phyloP scores from a whole-genome alignment of 1,284 basidiomycete genomes.

The Ustilago trichophora region DNA sequence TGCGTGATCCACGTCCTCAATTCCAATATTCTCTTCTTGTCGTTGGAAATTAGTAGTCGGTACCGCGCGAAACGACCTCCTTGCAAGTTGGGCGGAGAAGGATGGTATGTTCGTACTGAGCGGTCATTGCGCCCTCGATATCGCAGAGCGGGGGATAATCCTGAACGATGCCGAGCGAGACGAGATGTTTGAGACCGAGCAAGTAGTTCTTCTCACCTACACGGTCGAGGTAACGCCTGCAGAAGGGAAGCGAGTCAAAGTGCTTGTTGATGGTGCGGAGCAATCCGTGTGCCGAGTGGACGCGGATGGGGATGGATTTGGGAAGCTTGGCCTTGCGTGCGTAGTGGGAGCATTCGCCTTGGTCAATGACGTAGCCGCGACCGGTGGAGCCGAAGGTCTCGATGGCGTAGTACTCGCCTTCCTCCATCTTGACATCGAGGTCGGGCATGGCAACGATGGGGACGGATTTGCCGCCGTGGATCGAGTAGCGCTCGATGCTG shows the following conservation, averaged over 20 bases:
- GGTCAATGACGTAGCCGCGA: conserved; percentile 87
- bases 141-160: conserved; percentile 96
- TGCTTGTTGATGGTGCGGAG: conserved; percentile 89
- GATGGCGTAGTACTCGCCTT: conserved; percentile 98
- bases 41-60: conserved; percentile 76
- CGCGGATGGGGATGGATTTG: conserved; percentile 71
- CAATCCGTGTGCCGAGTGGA: conserved; percentile 82
- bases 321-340: conserved; percentile 74
- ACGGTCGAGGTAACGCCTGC: conserved; percentile 83
- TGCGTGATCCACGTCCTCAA: too few relatives aligned
- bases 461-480: conserved; percentile 77
- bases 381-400: conserved; percentile 99
- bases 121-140: conserved; percentile 61
- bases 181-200: conserved; percentile 85
- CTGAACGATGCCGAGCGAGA: conserved; percentile 85
- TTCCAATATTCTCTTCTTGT: too few relatives aligned
- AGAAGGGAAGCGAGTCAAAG: conserved; percentile 96
- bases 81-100: conserved; percentile 63
- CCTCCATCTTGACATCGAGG: conserved; percentile 96
- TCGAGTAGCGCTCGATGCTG: conserved; percentile 63
- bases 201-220: conserved; percentile 94
- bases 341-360: conserved; percentile 92
- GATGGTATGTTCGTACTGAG: conserved; percentile 66
- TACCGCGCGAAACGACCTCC: conserved; percentile 92
- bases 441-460: conserved; percentile 80